Conservation (phyloP, 495 filamentous ascomycete genomes). For the Neurospora cerealis region DNA sequence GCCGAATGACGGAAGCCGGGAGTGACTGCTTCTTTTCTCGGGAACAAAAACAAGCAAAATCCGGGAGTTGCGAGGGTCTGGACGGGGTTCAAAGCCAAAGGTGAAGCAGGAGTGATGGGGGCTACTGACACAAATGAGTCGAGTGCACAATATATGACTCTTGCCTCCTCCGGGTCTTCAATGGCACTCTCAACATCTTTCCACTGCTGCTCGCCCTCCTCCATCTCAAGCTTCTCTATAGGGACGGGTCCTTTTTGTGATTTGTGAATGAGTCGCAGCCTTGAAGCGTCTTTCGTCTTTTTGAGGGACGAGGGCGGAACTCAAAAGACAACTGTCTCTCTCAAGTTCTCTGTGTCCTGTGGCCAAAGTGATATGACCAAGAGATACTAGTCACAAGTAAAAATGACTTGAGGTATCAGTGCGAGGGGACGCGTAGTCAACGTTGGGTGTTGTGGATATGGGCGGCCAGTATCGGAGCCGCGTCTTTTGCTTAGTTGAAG, state of each 20-base stretch:
- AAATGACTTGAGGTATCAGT: neutral
- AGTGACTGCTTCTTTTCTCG: neutral
- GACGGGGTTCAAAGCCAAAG: neutral
- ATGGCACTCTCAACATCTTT: conserved; percentile 50
- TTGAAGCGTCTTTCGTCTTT: neutral
- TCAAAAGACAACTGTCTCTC: neutral
- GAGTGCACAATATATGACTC: conserved; percentile 64
- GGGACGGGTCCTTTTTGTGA: neutral
- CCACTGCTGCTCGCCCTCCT: conserved; percentile 35
- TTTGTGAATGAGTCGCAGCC: neutral
- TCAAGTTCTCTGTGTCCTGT: neutral
- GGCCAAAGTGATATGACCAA: neutral
- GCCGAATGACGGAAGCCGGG: neutral
- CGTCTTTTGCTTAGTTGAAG: neutral
- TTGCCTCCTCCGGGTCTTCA: conserved; percentile 62
- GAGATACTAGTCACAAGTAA: neutral
- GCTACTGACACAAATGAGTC: conserved; percentile 76
- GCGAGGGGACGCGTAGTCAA: neutral
- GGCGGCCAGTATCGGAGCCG: neutral
- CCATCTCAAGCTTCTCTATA: conserved; percentile 4
- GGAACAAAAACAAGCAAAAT: neutral
- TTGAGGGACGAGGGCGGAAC: neutral
- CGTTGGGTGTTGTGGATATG: neutral
- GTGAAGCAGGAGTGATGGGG: neutral
- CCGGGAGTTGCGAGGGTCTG: neutral